phyloP scores from a whole-genome alignment of 768 basidiomycete species.

The Dendrothele bispora region DNA sequence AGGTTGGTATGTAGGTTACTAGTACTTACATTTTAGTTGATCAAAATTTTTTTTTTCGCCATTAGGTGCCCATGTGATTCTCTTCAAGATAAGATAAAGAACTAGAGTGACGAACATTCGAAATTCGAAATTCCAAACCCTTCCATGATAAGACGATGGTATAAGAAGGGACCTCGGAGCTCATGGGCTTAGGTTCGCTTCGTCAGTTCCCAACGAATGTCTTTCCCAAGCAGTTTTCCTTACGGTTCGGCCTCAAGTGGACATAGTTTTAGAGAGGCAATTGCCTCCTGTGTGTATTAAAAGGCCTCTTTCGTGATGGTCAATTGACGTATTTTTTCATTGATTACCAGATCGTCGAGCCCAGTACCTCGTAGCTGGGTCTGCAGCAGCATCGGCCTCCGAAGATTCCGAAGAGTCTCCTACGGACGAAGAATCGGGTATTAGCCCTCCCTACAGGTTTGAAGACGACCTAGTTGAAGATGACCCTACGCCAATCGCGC shows the following conservation, averaged over 20 bases:
- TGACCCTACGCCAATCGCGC: slow-evolving; percentile 4
- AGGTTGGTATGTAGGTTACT: no score
- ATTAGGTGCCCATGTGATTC: no score
- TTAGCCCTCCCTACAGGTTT: slow-evolving; percentile 10
- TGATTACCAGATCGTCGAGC: slow-evolving; percentile 58
- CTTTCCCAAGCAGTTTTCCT: slow-evolving; percentile 46
- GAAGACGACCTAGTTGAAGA: slow-evolving; percentile 21
- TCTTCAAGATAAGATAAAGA: no score
- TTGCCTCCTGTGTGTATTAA: slow-evolving; percentile 54
- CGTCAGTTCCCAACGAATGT: slow-evolving; percentile 33
- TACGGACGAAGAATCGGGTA: slow-evolving; percentile 38
- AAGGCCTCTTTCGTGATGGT: not conserved
- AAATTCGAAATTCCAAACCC: no score
- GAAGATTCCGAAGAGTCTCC: slow-evolving; percentile 40
- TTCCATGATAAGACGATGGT: no score
- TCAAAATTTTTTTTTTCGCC: no score
- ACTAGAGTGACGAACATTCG: no score
- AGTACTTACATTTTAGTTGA: no score
- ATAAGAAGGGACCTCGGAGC: no score
- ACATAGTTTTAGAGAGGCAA: slow-evolving; percentile 50
- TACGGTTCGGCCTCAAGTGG: slow-evolving; percentile 50
- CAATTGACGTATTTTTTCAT: slow-evolving; percentile 1
- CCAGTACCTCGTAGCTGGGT: slow-evolving; percentile 64
- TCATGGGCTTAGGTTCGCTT: no score
- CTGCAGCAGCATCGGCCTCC: slow-evolving; percentile 51